phyloP scores from a whole-genome alignment of 495 filamentous ascomycete species.

The Neurospora sp. region DNA sequence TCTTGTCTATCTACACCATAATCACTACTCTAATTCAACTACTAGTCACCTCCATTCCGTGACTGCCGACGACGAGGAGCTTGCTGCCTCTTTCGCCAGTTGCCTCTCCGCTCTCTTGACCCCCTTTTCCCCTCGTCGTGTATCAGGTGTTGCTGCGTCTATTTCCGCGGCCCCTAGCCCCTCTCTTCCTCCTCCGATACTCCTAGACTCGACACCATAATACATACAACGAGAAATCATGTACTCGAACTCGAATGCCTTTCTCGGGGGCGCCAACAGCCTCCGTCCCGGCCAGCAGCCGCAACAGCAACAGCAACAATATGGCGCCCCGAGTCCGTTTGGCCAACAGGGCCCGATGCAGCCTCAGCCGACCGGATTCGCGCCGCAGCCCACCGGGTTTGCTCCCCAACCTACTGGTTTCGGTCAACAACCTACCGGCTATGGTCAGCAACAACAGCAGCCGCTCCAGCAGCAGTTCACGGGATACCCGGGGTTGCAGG shows the following conservation, averaged over 20 bases:
- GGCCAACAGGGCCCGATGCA: constrained; percentile 33
- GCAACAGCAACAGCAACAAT: constrained; percentile 28
- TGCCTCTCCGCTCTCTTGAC: neutral
- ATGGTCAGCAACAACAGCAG: constrained; percentile 27
- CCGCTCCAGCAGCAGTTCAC: constrained; percentile 57
- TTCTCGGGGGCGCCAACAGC: constrained; percentile 64
- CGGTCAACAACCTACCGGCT: constrained; percentile 44
- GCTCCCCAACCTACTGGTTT: constrained; percentile 51
- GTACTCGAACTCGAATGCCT: constrained; percentile 84
- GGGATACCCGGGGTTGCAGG: constrained; percentile 43
- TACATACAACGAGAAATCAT: constrained; percentile 34
- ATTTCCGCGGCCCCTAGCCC: neutral
- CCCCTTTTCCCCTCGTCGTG: neutral
- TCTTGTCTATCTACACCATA: neutral
- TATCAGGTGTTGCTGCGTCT: neutral
- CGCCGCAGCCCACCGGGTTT: constrained; percentile 51
- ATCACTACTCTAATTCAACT: neutral
- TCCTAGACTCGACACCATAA: neutral
- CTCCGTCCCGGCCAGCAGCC: constrained; percentile 56
- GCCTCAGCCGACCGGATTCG: constrained; percentile 31
- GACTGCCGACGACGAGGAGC: neutral
- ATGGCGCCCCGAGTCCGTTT: constrained; percentile 40
- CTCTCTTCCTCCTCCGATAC: neutral
- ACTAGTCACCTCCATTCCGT: neutral
- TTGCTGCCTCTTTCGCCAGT: neutral